Percentiles rank a stretch among this genome's conserved stretches.
These are phyloP conservation scores for Tuber calosporum DNA, from an alignment of 495 filamentous ascomycete species.

Conservation along the genomic window DNA sequence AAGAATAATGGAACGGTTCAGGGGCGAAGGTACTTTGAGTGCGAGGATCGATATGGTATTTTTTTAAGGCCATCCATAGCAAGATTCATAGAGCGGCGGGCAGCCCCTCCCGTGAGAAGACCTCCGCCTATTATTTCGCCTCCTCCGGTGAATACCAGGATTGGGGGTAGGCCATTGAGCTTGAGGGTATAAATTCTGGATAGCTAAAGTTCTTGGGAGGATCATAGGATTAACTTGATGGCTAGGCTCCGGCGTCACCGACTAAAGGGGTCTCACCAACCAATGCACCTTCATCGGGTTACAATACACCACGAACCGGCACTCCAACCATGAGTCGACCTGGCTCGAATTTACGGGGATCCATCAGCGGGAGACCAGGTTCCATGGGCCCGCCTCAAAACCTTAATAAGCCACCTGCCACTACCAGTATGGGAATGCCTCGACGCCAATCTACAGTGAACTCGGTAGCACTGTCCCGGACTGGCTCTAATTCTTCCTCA, in stretches of 20 bases:
- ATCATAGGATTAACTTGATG: slow-evolving; percentile 4
- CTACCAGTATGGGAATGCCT: slow-evolving; percentile 12
- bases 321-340: slow-evolving; percentile 49
- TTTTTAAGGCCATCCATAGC: slow-evolving; percentile 66
- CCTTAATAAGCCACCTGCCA: slow-evolving; percentile 37
- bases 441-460: slow-evolving; percentile 32
- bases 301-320: slow-evolving; percentile 54
- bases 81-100: slow-evolving; percentile 54
- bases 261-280: slow-evolving; percentile 46
- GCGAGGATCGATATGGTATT: slow-evolving; percentile 72
- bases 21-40: slow-evolving; percentile 85
- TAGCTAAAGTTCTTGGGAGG: background rate
- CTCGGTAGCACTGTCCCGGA: slow-evolving; percentile 30
- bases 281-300: slow-evolving; percentile 51
- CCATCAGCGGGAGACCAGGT: slow-evolving; percentile 45
- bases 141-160: slow-evolving; percentile 17
- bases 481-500: slow-evolving; percentile 29
- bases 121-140: slow-evolving; percentile 21
- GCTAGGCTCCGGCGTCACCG: slow-evolving; percentile 19
- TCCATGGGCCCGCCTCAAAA: slow-evolving; percentile 61
- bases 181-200: slow-evolving; percentile 27
- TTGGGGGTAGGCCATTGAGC: slow-evolving; percentile 33
- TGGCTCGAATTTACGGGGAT: slow-evolving; percentile 1
- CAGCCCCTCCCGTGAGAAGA: slow-evolving; percentile 9
- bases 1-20: slow-evolving; percentile 94